phyloP scores from a whole-genome alignment of 108 stramenopile species.

The Aurantiochytrium sp. region DNA sequence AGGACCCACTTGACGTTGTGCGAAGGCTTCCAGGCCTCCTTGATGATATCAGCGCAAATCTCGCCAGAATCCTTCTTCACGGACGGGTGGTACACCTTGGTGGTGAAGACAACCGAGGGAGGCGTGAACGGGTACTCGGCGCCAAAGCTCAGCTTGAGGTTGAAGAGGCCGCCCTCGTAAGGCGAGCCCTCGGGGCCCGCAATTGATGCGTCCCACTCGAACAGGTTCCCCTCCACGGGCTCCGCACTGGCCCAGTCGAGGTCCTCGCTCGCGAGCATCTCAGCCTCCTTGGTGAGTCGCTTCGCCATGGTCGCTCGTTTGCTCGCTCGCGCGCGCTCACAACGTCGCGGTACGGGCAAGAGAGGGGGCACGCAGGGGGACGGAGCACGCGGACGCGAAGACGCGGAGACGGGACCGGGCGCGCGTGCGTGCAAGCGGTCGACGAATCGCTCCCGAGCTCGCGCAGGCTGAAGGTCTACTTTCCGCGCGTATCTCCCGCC shows the following conservation, averaged over 20 bases:
- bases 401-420: too few relatives aligned
- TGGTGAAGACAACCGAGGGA: conserved; percentile 65
- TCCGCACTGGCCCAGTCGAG: not conserved
- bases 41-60: conserved; percentile 66
- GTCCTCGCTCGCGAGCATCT: not conserved
- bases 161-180: conserved; percentile 65
- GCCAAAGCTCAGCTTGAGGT: conserved; percentile 58
- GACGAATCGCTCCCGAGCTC: too few relatives aligned
- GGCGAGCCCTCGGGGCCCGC: conserved; percentile 60
- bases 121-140: conserved; percentile 78
- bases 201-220: not conserved
- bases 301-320: not conserved
- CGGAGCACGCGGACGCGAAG: too few relatives aligned
- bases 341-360: too few relatives aligned
- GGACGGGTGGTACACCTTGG: conserved; percentile 75
- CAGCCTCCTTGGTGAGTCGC: conserved; percentile 1
- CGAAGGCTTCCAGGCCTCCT: conserved; percentile 57
- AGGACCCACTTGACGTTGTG: conserved; percentile 40
- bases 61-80: conserved; percentile 67
- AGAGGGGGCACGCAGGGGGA: too few relatives aligned
- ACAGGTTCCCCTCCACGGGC: not conserved
- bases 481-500: too few relatives aligned
- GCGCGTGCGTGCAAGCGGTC: too few relatives aligned
- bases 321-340: too few relatives aligned
- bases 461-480: too few relatives aligned